phyloP scores from a whole-genome alignment of 2,329 filamentous ascomycete genomes.

The Aspergillus jensenii region DNA sequence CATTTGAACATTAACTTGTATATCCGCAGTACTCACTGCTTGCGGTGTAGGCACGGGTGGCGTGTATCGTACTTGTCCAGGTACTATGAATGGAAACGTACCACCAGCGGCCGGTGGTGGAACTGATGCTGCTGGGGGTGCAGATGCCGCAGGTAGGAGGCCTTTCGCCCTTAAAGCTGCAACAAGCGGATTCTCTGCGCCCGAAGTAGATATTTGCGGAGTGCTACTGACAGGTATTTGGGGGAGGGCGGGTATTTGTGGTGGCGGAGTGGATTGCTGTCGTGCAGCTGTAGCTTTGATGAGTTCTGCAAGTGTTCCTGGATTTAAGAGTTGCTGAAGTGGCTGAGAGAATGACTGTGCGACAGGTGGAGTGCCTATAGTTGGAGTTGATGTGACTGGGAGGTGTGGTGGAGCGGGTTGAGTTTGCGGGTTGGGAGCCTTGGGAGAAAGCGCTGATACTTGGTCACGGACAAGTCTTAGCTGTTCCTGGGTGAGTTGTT shows the following conservation, averaged over 20 bases:
- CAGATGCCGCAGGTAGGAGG: constrained; percentile 55
- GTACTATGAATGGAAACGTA: constrained; percentile 40
- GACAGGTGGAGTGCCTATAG: constrained; percentile 43
- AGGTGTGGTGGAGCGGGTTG: constrained; percentile 18
- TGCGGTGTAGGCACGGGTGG: constrained; percentile 37
- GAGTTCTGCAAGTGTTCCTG: constrained; percentile 45
- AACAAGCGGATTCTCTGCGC: constrained; percentile 61
- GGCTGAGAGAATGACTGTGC: constrained; percentile 36
- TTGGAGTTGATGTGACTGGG: constrained; percentile 33
- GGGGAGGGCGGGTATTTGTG: constrained; percentile 46
- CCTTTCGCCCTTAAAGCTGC: constrained; percentile 69
- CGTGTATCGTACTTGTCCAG: constrained; percentile 38
- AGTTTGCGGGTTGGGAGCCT: constrained; percentile 21
- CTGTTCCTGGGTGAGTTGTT: constrained; percentile 76
- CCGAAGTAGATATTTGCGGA: constrained; percentile 46
- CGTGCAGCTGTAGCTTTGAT: constrained; percentile 44
- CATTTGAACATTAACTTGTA: constrained; percentile 46
- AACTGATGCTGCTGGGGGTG: constrained; percentile 41
- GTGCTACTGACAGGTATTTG: constrained; percentile 60
- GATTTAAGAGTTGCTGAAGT: constrained; percentile 41
- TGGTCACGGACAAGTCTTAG: constrained; percentile 81
- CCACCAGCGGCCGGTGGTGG: constrained; percentile 38
- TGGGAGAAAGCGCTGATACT: constrained; percentile 70
- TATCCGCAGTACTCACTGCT: constrained; percentile 26
- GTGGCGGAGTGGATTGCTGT: constrained; percentile 45